Conservation (phyloP, 2,329 filamentous ascomycete genomes). For the Neopestalotiopsis sp. region DNA sequence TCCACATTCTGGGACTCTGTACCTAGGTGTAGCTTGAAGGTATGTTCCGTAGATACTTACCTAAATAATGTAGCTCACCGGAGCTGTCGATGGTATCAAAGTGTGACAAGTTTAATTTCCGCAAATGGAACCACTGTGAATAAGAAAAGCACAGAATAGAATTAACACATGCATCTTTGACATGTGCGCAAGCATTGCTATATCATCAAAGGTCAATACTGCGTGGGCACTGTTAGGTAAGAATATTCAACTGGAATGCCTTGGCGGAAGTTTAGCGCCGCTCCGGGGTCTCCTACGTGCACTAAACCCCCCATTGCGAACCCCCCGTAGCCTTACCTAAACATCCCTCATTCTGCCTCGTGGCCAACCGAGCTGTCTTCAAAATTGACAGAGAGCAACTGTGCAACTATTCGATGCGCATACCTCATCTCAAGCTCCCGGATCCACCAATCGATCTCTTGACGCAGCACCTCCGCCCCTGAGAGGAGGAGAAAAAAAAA, state of each 20-base stretch:
- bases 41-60: too few species aligned
- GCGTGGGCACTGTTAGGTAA: not conserved
- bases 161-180: too few species aligned
- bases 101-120: too few species aligned
- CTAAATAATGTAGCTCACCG: too few species aligned
- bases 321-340: not conserved
- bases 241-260: not conserved
- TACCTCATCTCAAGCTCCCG: not conserved
- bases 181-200: not conserved
- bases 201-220: not conserved
- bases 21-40: too few species aligned
- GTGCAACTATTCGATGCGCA: not conserved
- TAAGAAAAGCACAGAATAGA: too few species aligned
- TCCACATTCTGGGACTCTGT: too few species aligned
- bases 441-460: conserved; percentile 10
- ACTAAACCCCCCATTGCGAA: not conserved
- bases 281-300: not conserved
- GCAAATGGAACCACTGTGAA: too few species aligned
- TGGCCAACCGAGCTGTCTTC: conserved; percentile 8
- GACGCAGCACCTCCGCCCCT: conserved; percentile 14
- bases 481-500: conserved; percentile 16
- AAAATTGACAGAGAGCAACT: not conserved
- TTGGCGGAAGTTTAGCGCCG: conserved; percentile 17
- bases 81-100: too few species aligned
- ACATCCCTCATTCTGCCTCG: conserved; percentile 1